Conservation (phyloP, 2,329 filamentous ascomycete species). For the Eutypella sp. region DNA sequence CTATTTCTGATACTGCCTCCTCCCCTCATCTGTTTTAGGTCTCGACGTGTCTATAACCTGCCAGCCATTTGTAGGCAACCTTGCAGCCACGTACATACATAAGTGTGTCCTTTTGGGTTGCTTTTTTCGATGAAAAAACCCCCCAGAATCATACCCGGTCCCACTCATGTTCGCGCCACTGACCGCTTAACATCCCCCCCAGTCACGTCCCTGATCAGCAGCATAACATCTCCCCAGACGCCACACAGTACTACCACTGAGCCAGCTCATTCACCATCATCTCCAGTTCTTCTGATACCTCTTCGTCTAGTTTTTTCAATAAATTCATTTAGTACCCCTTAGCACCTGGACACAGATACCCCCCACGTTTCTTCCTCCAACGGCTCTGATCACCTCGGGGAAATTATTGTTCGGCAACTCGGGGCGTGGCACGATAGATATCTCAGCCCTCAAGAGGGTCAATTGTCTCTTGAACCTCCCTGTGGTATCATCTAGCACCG, state of each 20-base stretch:
- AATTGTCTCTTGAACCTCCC: conserved; percentile 5
- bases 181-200: neutral
- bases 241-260: neutral
- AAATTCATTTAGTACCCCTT: too few species aligned
- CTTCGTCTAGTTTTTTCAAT: too few species aligned
- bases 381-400: neutral
- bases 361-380: neutral
- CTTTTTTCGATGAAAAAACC: neutral
- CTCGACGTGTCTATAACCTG: neutral
- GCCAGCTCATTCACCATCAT: too few species aligned
- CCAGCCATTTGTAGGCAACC: neutral
- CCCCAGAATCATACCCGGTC: neutral
- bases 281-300: too few species aligned
- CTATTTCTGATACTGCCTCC: neutral
- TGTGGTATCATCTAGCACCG: conserved; percentile 16
- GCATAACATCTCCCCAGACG: neutral
- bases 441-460: conserved; percentile 9
- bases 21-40: neutral
- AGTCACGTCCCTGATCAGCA: neutral
- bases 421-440: neutral
- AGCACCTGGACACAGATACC: too few species aligned
- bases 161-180: neutral
- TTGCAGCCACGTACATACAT: neutral
- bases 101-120: neutral
- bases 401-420: neutral